Conservation (phyloP, 345 rosid genomes). For the Aegle marmelos region DNA sequence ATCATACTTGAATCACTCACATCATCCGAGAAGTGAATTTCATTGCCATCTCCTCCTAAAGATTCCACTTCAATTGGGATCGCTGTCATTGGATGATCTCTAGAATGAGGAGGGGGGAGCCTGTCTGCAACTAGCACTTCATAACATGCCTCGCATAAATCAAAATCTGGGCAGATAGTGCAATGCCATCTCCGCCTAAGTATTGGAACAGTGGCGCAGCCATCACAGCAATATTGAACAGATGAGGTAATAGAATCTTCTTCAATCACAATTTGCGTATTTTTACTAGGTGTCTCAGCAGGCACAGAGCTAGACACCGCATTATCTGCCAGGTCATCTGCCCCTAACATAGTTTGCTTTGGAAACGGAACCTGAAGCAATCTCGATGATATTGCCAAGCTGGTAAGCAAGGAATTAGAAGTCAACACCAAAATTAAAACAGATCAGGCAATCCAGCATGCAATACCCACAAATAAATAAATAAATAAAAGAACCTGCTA, state of each 20-base stretch:
- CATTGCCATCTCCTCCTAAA: conserved; percentile 77
- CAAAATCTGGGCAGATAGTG: conserved; percentile 96
- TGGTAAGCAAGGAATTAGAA: conserved; percentile 31
- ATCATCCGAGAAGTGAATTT: conserved; percentile 80
- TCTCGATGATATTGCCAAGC: conserved; percentile 97
- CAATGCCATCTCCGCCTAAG: conserved; percentile 97
- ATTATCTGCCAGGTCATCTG: conserved; percentile 76
- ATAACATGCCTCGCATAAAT: conserved; percentile 94
- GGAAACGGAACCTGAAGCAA: conserved; percentile 99
- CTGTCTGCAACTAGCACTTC: conserved; percentile 78
- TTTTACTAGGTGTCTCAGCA: conserved; percentile 58
- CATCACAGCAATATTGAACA: conserved; percentile 97
- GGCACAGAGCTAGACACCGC: conserved; percentile 53
- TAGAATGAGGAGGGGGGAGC: conserved; percentile 89
- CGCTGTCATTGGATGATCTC: conserved; percentile 96
- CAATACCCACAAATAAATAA: not conserved
- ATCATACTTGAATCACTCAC: conserved; percentile 51
- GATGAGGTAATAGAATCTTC: conserved; percentile 95
- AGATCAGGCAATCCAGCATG: conserved; percentile 5
- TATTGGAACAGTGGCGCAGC: conserved; percentile 97
- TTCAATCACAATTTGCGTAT: conserved; percentile 81
- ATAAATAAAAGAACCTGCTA: conserved; percentile 63
- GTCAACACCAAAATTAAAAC: conserved; percentile 11
- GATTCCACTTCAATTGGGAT: conserved; percentile 93
- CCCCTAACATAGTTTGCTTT: conserved; percentile 81